Evolutionary conservation across 2,329 filamentous ascomycete genomes (phyloP).

Genomic region (Seiridium unicorne): DNA sequence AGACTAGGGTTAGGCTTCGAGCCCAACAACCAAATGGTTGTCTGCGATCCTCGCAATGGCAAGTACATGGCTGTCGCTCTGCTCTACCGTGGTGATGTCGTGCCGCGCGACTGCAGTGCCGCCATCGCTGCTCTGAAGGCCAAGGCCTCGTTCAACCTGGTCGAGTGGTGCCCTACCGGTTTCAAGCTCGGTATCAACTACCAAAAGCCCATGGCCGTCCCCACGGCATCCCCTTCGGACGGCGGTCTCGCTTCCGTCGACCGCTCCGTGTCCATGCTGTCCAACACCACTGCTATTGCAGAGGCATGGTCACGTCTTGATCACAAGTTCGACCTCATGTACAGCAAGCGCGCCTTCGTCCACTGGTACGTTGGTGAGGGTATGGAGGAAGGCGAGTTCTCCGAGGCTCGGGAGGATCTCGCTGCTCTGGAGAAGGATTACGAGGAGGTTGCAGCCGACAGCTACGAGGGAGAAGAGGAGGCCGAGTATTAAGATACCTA

Average conservation of each 20-base stretch:
- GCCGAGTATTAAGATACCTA: conserved; percentile 73
- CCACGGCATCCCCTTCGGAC: conserved; percentile 47
- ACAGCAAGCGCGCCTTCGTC: conserved; percentile 74
- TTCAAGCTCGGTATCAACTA: conserved; percentile 78
- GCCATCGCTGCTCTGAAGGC: conserved; percentile 68
- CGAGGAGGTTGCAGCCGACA: conserved; percentile 79
- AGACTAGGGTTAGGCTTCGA: conserved; percentile 57
- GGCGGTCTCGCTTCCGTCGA: conserved; percentile 61
- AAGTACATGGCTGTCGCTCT: conserved; percentile 77
- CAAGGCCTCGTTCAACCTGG: conserved; percentile 70
- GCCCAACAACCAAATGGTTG: conserved; percentile 78
- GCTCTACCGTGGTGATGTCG: conserved; percentile 70
- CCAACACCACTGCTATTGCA: conserved; percentile 72
- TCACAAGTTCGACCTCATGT: conserved; percentile 77
- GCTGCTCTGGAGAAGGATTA: conserved; percentile 85
- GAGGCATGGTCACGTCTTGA: conserved; percentile 72
- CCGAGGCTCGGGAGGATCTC: conserved; percentile 81
- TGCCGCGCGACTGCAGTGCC: conserved; percentile 67
- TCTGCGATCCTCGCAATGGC: conserved; percentile 71
- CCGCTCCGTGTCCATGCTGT: conserved; percentile 68
- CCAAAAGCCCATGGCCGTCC: conserved; percentile 63
- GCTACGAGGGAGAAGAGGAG: conserved; percentile 61
- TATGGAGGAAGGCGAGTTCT: conserved; percentile 92
- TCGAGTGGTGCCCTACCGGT: conserved; percentile 74
- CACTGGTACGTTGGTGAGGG: conserved; percentile 85